These are phyloP conservation scores for Hylodesmum podocarpum DNA, from an alignment of 306 rosid species.

Conservation along the genomic window DNA sequence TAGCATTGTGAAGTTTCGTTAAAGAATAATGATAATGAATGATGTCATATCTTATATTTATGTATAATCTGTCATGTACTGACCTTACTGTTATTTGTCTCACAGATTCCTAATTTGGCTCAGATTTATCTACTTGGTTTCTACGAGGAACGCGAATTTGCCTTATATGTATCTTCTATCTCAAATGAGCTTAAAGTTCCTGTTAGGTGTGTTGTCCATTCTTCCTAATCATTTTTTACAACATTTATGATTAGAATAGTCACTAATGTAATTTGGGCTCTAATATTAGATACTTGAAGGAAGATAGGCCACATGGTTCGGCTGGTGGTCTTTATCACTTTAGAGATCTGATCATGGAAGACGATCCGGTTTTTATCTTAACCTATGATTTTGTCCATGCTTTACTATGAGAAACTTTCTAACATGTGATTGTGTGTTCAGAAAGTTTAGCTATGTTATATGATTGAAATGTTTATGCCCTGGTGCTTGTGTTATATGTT, in stretches of 20 bases:
- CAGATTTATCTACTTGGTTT: constrained; percentile 88
- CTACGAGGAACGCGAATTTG: constrained; percentile 93
- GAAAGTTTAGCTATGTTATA: not conserved
- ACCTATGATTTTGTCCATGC: constrained; percentile 23
- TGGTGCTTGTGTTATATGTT: not conserved
- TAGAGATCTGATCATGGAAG: constrained; percentile 92
- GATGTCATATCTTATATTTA: not conserved
- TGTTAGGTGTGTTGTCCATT: constrained; percentile 56
- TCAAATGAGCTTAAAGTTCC: constrained; percentile 94
- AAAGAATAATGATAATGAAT: not conserved
- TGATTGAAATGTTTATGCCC: not conserved
- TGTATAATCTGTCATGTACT: not conserved
- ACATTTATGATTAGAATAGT: constrained; percentile 8
- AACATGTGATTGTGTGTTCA: not conserved
- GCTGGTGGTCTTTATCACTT: constrained; percentile 94
- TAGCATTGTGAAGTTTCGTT: not conserved
- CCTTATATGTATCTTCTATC: constrained; percentile 77
- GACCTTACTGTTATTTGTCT: constrained; percentile 13
- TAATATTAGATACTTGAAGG: constrained; percentile 73
- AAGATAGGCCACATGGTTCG: constrained; percentile 94
- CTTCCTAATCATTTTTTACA: not conserved
- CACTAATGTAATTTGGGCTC: constrained; percentile 3
- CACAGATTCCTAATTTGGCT: constrained; percentile 85
- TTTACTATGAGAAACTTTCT: not conserved
- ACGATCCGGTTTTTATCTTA: constrained; percentile 61